These are phyloP conservation scores for Selaginella moellendorffii DNA, from an alignment of 75 land plant species.

Conservation along the genomic window DNA sequence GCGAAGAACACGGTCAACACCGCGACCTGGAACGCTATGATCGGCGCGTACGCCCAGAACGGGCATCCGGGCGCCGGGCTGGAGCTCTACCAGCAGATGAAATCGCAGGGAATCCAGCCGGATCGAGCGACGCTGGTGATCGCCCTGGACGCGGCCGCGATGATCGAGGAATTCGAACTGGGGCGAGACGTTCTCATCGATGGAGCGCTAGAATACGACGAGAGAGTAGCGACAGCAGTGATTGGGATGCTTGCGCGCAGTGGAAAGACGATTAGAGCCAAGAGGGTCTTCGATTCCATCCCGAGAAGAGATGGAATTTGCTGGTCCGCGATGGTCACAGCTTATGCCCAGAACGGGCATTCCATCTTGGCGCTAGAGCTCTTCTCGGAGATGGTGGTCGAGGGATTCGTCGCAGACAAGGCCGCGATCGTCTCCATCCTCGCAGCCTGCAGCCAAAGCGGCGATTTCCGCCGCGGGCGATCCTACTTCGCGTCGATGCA, in stretches of 20 bases:
- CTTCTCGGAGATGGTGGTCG: not conserved
- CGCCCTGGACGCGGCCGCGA: slow-evolving; percentile 1
- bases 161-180: not conserved
- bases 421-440: too few species aligned
- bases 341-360: slow-evolving; percentile 7
- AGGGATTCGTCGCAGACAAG: too few species aligned
- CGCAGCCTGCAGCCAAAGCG: too few species aligned
- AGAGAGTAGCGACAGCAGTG: slow-evolving; percentile 3
- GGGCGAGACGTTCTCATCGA: not conserved
- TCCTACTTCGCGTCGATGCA: too few species aligned
- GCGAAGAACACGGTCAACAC: too few species aligned
- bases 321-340: slow-evolving; percentile 14
- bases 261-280: slow-evolving; percentile 3
- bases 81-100: not conserved
- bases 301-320: slow-evolving; percentile 3
- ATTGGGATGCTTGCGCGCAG: slow-evolving; percentile 11
- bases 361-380: slow-evolving; percentile 3
- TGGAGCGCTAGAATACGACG: not conserved
- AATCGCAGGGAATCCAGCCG: not conserved
- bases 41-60: slow-evolving; percentile 6
- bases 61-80: slow-evolving; percentile 11
- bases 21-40: not conserved
- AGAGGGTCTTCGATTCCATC: slow-evolving; percentile 7
- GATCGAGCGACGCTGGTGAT: slow-evolving; percentile 5
- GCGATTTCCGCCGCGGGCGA: too few species aligned